Evolutionary conservation across 192 early-diverging fungal species (phyloP), one percentile per base, ranked within the genome.

Genomic region (Coemansia sp.): DNA sequence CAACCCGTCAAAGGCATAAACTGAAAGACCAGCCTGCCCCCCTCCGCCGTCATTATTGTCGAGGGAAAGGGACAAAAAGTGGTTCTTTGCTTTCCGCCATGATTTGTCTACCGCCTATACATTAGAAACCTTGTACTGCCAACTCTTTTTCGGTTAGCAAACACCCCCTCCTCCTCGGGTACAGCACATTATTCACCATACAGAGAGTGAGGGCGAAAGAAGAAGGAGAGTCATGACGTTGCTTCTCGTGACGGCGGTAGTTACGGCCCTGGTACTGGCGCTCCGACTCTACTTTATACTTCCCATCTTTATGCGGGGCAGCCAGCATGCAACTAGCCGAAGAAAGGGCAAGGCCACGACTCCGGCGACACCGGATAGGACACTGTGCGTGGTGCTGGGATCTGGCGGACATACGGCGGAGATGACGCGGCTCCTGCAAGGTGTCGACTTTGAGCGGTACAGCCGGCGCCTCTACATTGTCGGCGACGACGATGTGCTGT

Each of bases 401-500:
- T 74, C 70, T 1, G 65, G 95, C 28, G 95, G 95, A 9, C 95
- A 98, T 59, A 94, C 95, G 0, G 72, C 83, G 5, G 95, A 98
- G 61, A 96, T 98, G 90, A 40, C 85, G 8, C 80, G 83, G 44
- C 56, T 97, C 11, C 37, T 91, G 0, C 53, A 75, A 4, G 71
- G 77, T 8, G 55, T 95, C 0, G 80, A 87, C 34, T 69, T 69
- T 34, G 26, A 60, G 1, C 56, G 71, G 25, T 91, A 88, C 56
- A 39, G 14, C 8, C 85, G 73, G 17, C 74, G 91, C 12, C 44
- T 79, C 41, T 98, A 98, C 52, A 40, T 91, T 5, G 63, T 93
- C 3, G 80, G 89, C 5, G 55, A 79, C 18, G 71, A 72, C 6
- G 94, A 98, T 12, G 28, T 16, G 25, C 81, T 45, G 79, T 85